Conservation (phyloP, 306 rosid genomes). For the Arachis hypogaea region DNA sequence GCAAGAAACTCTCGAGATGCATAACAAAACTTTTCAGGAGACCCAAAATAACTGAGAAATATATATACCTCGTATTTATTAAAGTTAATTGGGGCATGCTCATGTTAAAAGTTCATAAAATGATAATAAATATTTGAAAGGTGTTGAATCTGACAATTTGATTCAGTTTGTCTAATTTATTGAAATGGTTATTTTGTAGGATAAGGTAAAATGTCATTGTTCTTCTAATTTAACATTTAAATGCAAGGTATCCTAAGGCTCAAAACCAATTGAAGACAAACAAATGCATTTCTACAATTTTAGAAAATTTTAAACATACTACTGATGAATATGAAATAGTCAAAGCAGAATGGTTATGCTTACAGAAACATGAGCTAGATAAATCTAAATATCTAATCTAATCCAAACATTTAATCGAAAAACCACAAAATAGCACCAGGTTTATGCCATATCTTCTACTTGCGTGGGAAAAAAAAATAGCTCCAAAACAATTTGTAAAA, state of each 20-base stretch:
- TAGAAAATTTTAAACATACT: conserved; percentile 29
- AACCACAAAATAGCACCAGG: conserved; percentile 27
- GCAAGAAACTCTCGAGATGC: background rate
- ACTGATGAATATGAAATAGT: background rate
- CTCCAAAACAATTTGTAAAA: conserved; percentile 8
- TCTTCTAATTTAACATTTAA: conserved; percentile 28
- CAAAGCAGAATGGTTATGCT: conserved; percentile 22
- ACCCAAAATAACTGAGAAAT: background rate
- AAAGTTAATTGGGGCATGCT: conserved; percentile 18
- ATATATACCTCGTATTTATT: conserved; percentile 14
- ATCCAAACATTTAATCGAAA: conserved; percentile 11
- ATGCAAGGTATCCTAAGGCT: conserved; percentile 10
- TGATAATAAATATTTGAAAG: background rate
- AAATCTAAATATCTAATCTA: conserved; percentile 7
- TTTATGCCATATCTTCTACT: conserved; percentile 23
- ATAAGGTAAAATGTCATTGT: background rate
- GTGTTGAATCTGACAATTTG: conserved; percentile 16
- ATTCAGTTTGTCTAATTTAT: conserved; percentile 8
- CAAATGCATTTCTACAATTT: conserved; percentile 10
- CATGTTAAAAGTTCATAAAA: conserved; percentile 27
- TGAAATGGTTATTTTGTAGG: conserved; percentile 28
- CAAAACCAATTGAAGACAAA: conserved; percentile 31
- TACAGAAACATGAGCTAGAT: conserved; percentile 5
- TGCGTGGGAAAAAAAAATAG: conserved; percentile 13
- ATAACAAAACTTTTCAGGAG: conserved; percentile 2